Evolutionary conservation across 179 eudicot genomes (phyloP).

Genomic region (Vitellaria paradoxa): DNA sequence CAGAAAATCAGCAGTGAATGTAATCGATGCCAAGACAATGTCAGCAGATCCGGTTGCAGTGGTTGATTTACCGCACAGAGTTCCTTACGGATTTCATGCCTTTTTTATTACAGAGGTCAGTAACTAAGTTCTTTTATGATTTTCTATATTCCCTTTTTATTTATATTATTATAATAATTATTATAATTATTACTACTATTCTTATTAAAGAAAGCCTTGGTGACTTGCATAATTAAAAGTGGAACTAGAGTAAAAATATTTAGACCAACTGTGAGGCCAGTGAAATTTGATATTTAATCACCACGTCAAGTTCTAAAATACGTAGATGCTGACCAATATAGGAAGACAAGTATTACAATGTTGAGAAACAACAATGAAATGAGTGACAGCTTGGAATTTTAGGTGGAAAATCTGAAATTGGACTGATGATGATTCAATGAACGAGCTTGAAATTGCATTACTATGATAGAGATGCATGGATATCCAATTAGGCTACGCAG

Average conservation of each 20-base stretch:
- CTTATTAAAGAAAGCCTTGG: background rate
- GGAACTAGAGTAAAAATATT: background rate
- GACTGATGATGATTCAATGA: background rate
- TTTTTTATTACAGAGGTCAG: constrained; percentile 91
- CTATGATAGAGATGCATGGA: background rate
- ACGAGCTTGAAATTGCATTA: no score
- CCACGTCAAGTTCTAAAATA: background rate
- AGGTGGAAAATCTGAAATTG: background rate
- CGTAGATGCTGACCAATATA: background rate
- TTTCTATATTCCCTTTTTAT: background rate
- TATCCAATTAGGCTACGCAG: background rate
- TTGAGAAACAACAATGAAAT: background rate
- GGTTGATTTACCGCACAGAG: constrained; percentile 81
- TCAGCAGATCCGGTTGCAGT: constrained; percentile 90
- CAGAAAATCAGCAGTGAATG: constrained; percentile 80
- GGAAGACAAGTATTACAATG: background rate
- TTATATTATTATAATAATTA: no score
- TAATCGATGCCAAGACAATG: constrained; percentile 92
- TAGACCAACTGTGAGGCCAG: background rate
- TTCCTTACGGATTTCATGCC: constrained; percentile 96
- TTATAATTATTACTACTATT: no score
- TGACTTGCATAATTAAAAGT: background rate
- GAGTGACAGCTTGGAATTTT: background rate
- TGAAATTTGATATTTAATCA: background rate
- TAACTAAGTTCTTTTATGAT: background rate